Evolutionary conservation across 768 basidiomycete species (phyloP), one percentile per base, ranked within the genome.

Genomic region (Royoungia palumana): DNA sequence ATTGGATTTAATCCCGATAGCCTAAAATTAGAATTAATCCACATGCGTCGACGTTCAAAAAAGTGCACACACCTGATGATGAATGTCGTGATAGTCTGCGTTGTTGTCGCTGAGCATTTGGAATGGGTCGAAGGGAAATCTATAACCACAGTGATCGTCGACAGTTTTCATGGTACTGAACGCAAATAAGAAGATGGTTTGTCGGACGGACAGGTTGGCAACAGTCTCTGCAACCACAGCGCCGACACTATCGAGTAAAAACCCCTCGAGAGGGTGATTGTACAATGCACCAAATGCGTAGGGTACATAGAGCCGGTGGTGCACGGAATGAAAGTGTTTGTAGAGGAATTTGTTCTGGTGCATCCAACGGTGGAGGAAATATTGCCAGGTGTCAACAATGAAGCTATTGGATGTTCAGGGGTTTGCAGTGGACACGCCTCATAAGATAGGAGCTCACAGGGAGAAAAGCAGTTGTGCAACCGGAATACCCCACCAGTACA

Each of bases 61-160:
- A 32, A 19, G 1, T 4, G 22, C 13, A 71, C 70, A 59, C 49
- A 87, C 89, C 76, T 94, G 93, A 67, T 97, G 95, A 62, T 98
- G 95, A 51, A 98, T 96, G 67, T 97, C 95, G 66, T 97, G 95
- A 68, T 95, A 99, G 68, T 95, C 91, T 1, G 94, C 88, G 65
- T 92, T 96, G 65, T 99, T 99, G 4, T 76, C 71, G 42, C 84
- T 89, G 47, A 97, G 54, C 61, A 89, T 61, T 67, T 98, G 95
- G 22, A 94, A 70, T 0, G 94, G 96, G 61, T 99, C 96, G 70
- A 86, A 95, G 38, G 94, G 92, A 12, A 98, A 68, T 25, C 67
- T 75, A 64, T 95, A 97, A 4, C 94, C 94, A 51, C 92, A 95
- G 65, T 96, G 94, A 64, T 95, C 94, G 58, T 96, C 93, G 41